These are phyloP conservation scores for Botrytis cinerea DNA, from an alignment of 2,329 filamentous ascomycete species.

Conservation along the genomic window DNA sequence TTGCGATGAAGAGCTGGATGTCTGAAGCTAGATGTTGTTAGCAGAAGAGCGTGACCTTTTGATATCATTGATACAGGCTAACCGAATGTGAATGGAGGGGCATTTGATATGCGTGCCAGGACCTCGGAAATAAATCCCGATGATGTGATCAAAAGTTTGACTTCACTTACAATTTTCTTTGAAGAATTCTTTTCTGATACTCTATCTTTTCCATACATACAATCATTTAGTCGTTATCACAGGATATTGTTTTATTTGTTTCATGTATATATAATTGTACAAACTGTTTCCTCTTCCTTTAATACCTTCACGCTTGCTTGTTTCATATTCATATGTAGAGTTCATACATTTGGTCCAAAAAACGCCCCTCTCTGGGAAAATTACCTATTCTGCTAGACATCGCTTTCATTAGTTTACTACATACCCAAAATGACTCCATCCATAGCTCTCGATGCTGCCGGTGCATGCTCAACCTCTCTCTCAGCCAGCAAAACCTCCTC, in stretches of 20 bases:
- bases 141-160: neutral
- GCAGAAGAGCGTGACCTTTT: neutral
- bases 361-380: neutral
- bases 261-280: neutral
- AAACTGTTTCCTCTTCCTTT: neutral
- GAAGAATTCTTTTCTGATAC: neutral
- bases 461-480: slow-evolving; percentile 6
- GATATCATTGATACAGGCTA: neutral
- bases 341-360: neutral
- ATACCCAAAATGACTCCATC: slow-evolving; percentile 16
- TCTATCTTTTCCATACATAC: neutral
- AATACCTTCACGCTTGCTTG: neutral
- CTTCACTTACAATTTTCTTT: slow-evolving; percentile 8
- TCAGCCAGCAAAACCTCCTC: slow-evolving; percentile 35
- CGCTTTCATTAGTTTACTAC: neutral
- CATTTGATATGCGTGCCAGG: neutral
- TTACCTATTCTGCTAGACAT: neutral
- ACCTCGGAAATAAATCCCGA: slow-evolving; percentile 1
- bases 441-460: slow-evolving; percentile 5
- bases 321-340: neutral
- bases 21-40: neutral
- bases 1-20: neutral
- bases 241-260: neutral
- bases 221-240: neutral
- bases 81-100: slow-evolving; percentile 12